These are phyloP conservation scores for Lepiota brunneoincarnata DNA, from an alignment of 768 basidiomycete genomes.

Conservation along the genomic window DNA sequence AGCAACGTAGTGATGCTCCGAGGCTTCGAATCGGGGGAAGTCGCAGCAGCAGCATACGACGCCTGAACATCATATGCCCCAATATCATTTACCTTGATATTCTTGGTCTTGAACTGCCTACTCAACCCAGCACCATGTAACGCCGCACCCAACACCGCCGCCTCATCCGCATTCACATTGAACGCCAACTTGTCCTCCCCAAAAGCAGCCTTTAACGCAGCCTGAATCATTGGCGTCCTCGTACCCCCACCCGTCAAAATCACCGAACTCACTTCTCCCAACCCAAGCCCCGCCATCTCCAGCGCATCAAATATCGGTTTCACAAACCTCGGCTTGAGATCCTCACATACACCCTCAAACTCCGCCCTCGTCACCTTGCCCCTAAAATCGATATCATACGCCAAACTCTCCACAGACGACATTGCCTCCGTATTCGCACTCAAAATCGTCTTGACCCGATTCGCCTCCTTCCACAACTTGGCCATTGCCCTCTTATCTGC, in stretches of 20 bases:
- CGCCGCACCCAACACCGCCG: conserved; percentile 89
- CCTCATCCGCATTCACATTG: conserved; percentile 97
- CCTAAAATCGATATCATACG: conserved; percentile 89
- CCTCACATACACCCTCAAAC: conserved; percentile 75
- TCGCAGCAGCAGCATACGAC: conserved; percentile 66
- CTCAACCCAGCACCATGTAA: conserved; percentile 88
- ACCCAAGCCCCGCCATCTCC: conserved; percentile 56
- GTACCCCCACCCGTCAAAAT: conserved; percentile 92
- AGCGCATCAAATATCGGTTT: conserved; percentile 78
- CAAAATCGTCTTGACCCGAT: conserved; percentile 85
- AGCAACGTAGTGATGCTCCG: conserved; percentile 74
- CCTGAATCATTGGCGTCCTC: conserved; percentile 88
- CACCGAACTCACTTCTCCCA: conserved; percentile 79
- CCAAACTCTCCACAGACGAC: conserved; percentile 84
- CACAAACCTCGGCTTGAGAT: conserved; percentile 60
- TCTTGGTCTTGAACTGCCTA: conserved; percentile 93
- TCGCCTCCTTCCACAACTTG: conserved; percentile 93
- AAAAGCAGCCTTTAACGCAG: conserved; percentile 72
- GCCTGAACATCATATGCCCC: conserved; percentile 73
- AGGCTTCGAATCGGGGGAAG: conserved; percentile 44
- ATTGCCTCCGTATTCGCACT: conserved; percentile 87
- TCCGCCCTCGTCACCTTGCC: conserved; percentile 69
- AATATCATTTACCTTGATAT: conserved; percentile 81
- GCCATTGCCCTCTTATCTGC: conserved; percentile 84
- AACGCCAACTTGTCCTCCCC: conserved; percentile 88